phyloP scores from a whole-genome alignment of 176 grass and related monocot species.

The Stipa capillata region DNA sequence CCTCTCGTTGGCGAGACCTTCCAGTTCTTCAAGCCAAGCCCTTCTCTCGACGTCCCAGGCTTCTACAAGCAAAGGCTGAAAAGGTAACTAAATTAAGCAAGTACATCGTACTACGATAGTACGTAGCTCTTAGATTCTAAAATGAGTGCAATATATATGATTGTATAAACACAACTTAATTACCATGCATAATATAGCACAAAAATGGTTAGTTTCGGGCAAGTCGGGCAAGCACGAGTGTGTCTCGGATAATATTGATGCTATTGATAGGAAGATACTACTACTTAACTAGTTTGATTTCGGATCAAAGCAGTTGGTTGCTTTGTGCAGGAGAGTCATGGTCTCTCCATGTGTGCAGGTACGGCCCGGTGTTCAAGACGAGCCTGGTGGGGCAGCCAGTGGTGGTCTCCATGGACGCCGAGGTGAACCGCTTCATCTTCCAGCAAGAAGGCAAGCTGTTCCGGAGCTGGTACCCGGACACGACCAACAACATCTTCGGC shows the following conservation, averaged over 20 bases:
- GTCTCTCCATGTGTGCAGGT: not conserved
- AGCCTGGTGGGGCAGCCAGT: not conserved
- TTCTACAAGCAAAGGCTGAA: not conserved
- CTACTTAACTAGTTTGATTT: too few relatives aligned
- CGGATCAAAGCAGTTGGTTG: not conserved
- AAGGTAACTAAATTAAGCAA: not conserved
- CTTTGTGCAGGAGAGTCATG: not conserved
- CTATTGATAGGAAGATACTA: too few relatives aligned
- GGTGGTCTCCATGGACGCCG: not conserved
- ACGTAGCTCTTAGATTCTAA: too few relatives aligned
- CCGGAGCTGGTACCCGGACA: conserved; percentile 4
- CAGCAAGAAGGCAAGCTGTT: conserved; percentile 18
- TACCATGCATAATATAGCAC: not conserved
- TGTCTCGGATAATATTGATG: too few relatives aligned
- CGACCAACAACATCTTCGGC: not conserved
- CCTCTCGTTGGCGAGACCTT: conserved; percentile 32
- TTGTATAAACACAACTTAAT: not conserved
- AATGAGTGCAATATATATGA: too few relatives aligned
- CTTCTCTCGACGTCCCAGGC: not conserved
- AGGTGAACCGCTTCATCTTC: conserved; percentile 19
- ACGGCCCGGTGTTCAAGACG: not conserved
- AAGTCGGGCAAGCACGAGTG: too few relatives aligned
- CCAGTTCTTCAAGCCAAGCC: not conserved
- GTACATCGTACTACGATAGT: too few relatives aligned
- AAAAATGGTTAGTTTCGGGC: not conserved